Conservation (phyloP, 805 yeast species). For the Cyberlindnera galapagoensis region DNA sequence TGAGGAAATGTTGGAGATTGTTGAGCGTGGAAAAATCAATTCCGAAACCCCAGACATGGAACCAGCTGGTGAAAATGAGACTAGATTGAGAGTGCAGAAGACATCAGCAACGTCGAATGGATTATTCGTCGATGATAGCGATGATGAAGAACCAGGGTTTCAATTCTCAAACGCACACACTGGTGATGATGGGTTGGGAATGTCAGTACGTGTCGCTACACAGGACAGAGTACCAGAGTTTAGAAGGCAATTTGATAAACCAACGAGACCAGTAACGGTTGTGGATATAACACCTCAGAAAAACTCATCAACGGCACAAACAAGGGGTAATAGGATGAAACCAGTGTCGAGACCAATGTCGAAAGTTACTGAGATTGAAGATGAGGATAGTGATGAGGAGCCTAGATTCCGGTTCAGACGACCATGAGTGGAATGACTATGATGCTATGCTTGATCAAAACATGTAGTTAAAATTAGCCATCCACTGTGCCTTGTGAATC, state of each 20-base stretch:
- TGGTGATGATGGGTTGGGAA: constrained; percentile 19
- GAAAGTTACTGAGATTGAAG: constrained; percentile 21
- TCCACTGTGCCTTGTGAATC: too few relatives aligned
- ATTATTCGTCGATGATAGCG: constrained; percentile 16
- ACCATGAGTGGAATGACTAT: too few relatives aligned
- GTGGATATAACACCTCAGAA: too few relatives aligned
- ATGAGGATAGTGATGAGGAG: constrained; percentile 28
- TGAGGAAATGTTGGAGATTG: constrained; percentile 9
- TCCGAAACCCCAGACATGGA: not conserved
- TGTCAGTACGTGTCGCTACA: constrained; percentile 12
- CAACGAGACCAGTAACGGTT: not conserved
- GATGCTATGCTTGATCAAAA: too few relatives aligned
- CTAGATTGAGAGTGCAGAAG: too few relatives aligned
- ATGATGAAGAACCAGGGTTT: constrained; percentile 13
- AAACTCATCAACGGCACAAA: too few relatives aligned
- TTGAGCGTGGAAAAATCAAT: constrained; percentile 4
- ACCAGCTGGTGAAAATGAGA: not conserved
- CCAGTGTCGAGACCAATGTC: constrained; percentile 4
- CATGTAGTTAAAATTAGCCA: too few relatives aligned
- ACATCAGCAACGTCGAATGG: constrained; percentile 1
- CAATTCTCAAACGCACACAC: constrained; percentile 12
- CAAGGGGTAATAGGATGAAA: not conserved
- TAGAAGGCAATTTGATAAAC: constrained; percentile 5
- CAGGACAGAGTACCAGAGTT: constrained; percentile 16
- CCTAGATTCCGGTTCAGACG: constrained; percentile 30